phyloP scores from a whole-genome alignment of 768 basidiomycete species.

The Heimioporus sp. region DNA sequence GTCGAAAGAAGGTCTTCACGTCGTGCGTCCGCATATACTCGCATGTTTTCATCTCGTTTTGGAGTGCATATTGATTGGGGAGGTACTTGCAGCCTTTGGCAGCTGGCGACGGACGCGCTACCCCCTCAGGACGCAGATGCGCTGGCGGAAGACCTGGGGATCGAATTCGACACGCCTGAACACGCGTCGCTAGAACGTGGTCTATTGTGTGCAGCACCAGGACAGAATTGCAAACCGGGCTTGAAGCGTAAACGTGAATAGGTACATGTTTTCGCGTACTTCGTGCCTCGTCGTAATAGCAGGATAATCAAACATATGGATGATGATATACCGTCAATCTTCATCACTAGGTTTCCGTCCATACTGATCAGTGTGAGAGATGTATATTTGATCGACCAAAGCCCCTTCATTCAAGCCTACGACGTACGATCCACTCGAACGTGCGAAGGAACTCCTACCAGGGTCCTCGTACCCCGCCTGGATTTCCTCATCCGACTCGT shows the following conservation, averaged over 20 bases:
- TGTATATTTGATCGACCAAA: too few species aligned
- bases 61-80: conserved; percentile 1
- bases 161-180: conserved; percentile 75
- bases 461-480: too few species aligned
- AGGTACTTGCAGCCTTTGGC: conserved; percentile 62
- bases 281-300: too few species aligned
- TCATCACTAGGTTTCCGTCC: too few species aligned
- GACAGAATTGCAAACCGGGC: conserved; percentile 27
- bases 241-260: conserved; percentile 54
- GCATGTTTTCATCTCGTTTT: background rate
- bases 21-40: conserved; percentile 24
- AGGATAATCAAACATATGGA: too few species aligned
- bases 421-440: too few species aligned
- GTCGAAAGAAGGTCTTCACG: conserved; percentile 67
- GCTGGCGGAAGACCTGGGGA: conserved; percentile 78
- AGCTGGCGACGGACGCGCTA: conserved; percentile 66
- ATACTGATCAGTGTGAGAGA: too few species aligned
- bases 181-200: conserved; percentile 64
- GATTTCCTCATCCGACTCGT: too few species aligned
- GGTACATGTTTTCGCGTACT: background rate
- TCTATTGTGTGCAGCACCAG: conserved; percentile 41
- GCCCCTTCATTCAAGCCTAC: too few species aligned
- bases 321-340: too few species aligned
- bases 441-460: too few species aligned
- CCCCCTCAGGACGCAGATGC: too few species aligned